These are phyloP conservation scores for Bretschneidera sinensis DNA, from an alignment of 345 rosid genomes.

Conservation along the genomic window DNA sequence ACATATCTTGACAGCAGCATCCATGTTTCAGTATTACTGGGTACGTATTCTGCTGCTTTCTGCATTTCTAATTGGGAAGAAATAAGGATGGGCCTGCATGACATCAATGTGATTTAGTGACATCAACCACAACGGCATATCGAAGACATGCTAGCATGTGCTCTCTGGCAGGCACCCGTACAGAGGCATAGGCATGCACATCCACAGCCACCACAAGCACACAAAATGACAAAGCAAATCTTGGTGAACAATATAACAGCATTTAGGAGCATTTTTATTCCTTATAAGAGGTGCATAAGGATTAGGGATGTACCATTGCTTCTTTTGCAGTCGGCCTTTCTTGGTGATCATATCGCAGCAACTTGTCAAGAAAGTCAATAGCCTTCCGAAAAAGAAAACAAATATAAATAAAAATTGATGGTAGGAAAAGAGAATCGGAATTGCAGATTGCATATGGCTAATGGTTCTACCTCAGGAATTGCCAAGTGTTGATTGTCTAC, in stretches of 20 bases:
- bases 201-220: background rate
- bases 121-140: too few species aligned
- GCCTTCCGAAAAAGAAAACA: conserved; percentile 43
- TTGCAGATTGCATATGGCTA: background rate
- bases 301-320: conserved; percentile 65
- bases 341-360: conserved; percentile 91
- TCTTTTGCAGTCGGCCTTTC: conserved; percentile 98
- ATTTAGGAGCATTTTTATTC: background rate
- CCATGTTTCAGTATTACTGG: background rate
- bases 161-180: background rate
- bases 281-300: background rate
- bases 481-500: conserved; percentile 89
- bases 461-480: conserved; percentile 68
- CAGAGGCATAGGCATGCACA: too few species aligned
- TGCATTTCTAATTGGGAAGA: conserved; percentile 78
- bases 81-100: conserved; percentile 86
- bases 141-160: background rate
- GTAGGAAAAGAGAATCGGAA: background rate
- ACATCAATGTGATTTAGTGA: conserved; percentile 4
- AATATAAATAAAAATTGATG: background rate
- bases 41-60: conserved; percentile 68
- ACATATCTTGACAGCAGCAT: background rate
- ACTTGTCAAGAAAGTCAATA: conserved; percentile 89
- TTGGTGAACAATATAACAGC: background rate
- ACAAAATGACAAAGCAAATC: background rate